phyloP scores from a whole-genome alignment of 805 yeast genomes.

The Starmerella bombicola region DNA sequence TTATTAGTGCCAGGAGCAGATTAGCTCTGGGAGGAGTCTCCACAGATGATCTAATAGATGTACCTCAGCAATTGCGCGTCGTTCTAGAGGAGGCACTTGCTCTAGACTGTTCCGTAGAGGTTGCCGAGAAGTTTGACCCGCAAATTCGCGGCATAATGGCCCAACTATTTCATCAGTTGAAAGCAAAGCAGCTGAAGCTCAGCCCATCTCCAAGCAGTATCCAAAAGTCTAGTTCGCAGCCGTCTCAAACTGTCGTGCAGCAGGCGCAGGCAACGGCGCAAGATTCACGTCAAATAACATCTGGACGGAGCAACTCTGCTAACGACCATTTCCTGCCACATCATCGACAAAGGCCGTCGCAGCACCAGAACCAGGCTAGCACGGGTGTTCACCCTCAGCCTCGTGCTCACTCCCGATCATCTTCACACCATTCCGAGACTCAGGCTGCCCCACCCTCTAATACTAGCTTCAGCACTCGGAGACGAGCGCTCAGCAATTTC shows the following conservation, averaged over 20 bases:
- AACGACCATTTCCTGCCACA: neutral
- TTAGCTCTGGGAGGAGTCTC: constrained; percentile 70
- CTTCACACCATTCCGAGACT: neutral
- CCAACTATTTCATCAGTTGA: constrained; percentile 61
- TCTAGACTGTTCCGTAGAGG: constrained; percentile 71
- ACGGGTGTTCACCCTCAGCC: neutral
- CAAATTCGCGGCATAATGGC: constrained; percentile 77
- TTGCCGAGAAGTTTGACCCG: constrained; percentile 69
- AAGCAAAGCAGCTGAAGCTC: constrained; percentile 28
- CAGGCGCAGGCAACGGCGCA: neutral
- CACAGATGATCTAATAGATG: constrained; percentile 71
- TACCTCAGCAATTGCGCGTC: constrained; percentile 65
- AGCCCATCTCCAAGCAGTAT: neutral
- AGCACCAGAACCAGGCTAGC: neutral
- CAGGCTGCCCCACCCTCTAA: neutral
- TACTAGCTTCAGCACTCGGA: neutral
- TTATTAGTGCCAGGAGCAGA: constrained; percentile 70
- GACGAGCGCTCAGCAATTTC: neutral
- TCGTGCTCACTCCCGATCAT: neutral
- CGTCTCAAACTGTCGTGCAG: neutral
- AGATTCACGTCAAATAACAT: neutral
- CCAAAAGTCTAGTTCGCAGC: neutral
- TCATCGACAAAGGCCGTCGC: neutral
- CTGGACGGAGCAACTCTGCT: neutral
- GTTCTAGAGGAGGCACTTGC: constrained; percentile 79